These are phyloP conservation scores for Ganoderma resinaceum DNA, from an alignment of 1,284 basidiomycete genomes.

Conservation along the genomic window DNA sequence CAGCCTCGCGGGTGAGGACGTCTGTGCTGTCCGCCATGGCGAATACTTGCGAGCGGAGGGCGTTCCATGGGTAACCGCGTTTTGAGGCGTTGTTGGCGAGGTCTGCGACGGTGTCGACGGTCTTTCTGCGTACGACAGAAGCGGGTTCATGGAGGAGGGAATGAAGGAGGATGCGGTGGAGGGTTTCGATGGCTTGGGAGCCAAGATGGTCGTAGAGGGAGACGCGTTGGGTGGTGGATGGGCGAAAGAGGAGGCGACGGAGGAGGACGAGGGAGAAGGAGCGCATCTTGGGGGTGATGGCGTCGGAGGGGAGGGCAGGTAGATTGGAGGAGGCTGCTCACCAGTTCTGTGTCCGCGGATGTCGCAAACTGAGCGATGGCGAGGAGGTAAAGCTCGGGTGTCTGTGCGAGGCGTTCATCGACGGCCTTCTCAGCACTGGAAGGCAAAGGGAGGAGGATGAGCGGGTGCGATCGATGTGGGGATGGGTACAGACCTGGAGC, in stretches of 20 bases:
- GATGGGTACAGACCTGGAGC: slow-evolving; percentile 60
- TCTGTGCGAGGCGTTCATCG: slow-evolving; percentile 76
- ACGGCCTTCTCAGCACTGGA: slow-evolving; percentile 78
- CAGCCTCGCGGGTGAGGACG: slow-evolving; percentile 56
- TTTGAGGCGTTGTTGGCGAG: slow-evolving; percentile 76
- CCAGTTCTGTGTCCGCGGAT: slow-evolving; percentile 75
- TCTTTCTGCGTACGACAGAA: slow-evolving; percentile 65
- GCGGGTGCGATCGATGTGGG: slow-evolving; percentile 14
- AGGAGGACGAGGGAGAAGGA: slow-evolving; percentile 82
- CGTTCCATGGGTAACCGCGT: slow-evolving; percentile 79
- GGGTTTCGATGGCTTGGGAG: slow-evolving; percentile 63
- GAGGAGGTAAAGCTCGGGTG: slow-evolving; percentile 78
- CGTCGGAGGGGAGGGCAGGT: background rate
- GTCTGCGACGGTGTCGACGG: slow-evolving; percentile 77
- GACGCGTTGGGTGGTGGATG: slow-evolving; percentile 44
- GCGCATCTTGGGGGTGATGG: slow-evolving; percentile 62
- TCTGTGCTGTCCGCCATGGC: slow-evolving; percentile 61
- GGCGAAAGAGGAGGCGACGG: slow-evolving; percentile 75
- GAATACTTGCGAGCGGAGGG: slow-evolving; percentile 73
- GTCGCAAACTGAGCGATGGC: slow-evolving; percentile 79
- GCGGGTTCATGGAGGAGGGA: slow-evolving; percentile 67
- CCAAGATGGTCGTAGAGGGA: slow-evolving; percentile 78
- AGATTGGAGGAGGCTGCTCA: slow-evolving; percentile 43
- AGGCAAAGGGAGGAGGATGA: slow-evolving; percentile 13
- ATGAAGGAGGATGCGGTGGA: slow-evolving; percentile 75